phyloP scores from a whole-genome alignment of 176 grass and related monocot genomes.

The Eremochloa ophiuroides region DNA sequence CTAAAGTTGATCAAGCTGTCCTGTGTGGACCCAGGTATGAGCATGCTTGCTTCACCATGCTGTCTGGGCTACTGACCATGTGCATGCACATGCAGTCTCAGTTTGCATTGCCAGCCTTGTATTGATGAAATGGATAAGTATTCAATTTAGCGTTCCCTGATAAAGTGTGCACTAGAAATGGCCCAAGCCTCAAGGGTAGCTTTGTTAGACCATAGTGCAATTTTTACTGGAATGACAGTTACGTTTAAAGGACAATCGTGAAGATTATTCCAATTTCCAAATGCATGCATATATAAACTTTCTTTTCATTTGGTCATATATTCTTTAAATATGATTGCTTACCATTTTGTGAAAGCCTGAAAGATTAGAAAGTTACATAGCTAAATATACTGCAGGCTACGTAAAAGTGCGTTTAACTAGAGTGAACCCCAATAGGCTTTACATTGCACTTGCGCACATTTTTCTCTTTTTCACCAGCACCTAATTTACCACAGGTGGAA shows the following conservation, averaged over 20 bases:
- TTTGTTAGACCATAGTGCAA: not conserved
- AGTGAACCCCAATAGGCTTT: not conserved
- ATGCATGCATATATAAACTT: not conserved
- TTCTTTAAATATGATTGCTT: not conserved
- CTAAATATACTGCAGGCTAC: not conserved
- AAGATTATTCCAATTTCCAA: not conserved
- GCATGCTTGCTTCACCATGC: constrained; percentile 7
- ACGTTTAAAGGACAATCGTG: not conserved
- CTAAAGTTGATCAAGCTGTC: not conserved
- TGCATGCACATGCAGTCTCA: constrained; percentile 28
- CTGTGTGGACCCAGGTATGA: not conserved
- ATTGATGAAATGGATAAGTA: not conserved
- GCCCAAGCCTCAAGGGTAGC: not conserved
- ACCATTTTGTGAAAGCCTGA: not conserved
- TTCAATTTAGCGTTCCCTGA: constrained; percentile 9
- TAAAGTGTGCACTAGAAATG: constrained; percentile 1
- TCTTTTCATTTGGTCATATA: not conserved
- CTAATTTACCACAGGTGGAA: not conserved
- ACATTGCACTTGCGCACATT: not conserved
- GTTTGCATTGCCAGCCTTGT: constrained; percentile 6
- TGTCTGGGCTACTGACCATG: not conserved
- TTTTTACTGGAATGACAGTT: not conserved
- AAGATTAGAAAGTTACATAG: not conserved
- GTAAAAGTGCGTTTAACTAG: not conserved
- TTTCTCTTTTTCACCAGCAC: not conserved